These are phyloP conservation scores for Phaseolus coccineus DNA, from an alignment of 331 rosid genomes.

Conservation along the genomic window DNA sequence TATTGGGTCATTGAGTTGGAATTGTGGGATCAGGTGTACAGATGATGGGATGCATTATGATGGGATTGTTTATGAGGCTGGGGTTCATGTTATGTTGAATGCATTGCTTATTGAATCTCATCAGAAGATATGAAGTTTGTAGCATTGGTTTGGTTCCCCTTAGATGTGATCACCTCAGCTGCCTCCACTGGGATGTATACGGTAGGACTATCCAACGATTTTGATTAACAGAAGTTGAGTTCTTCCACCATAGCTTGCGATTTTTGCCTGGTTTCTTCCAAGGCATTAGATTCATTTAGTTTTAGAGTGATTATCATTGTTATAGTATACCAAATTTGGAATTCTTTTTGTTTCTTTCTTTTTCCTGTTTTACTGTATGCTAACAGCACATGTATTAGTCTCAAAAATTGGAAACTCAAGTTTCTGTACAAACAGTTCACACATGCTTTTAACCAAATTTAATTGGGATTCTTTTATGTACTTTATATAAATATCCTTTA, in stretches of 20 bases:
- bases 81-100: conserved; percentile 77
- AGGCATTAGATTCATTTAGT: conserved; percentile 44
- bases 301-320: conserved; percentile 46
- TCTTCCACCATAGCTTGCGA: conserved; percentile 44
- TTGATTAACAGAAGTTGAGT: conserved; percentile 49
- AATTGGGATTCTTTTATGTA: conserved; percentile 37
- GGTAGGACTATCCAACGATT: conserved; percentile 50
- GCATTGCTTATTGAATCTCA: conserved; percentile 95
- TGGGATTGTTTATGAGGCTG: conserved; percentile 79
- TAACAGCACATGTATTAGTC: conserved; percentile 55
- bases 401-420: conserved; percentile 40
- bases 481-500: conserved; percentile 8
- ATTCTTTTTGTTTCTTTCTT: conserved; percentile 40
- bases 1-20: conserved; percentile 87
- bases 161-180: conserved; percentile 12
- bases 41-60: conserved; percentile 97
- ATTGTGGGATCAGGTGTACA: conserved; percentile 88
- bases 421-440: conserved; percentile 48
- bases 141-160: conserved; percentile 29
- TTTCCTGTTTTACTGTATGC: conserved; percentile 45
- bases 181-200: conserved; percentile 37
- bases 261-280: conserved; percentile 25
- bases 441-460: conserved; percentile 42
- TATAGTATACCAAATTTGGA: conserved; percentile 46
- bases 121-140: conserved; percentile 78